phyloP scores from a whole-genome alignment of 2,329 filamentous ascomycete genomes.

The Xylaria sp. region DNA sequence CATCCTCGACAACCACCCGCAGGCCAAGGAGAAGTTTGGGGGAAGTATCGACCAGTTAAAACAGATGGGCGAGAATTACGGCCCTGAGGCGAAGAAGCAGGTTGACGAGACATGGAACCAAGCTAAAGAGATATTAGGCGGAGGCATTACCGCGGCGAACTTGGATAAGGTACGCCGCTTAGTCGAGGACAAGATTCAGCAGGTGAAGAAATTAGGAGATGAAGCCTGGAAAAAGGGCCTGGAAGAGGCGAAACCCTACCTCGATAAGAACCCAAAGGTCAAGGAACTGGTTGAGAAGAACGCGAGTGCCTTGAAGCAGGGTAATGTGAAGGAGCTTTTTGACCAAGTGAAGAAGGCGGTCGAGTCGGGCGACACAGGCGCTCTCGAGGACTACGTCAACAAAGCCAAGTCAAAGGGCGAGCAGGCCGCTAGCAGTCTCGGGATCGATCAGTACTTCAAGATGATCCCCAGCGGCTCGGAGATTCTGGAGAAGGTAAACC shows the following conservation, averaged over 20 bases:
- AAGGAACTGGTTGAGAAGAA: constrained; percentile 80
- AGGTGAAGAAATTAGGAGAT: constrained; percentile 74
- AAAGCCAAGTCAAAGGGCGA: constrained; percentile 67
- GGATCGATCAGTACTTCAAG: constrained; percentile 71
- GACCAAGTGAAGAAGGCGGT: constrained; percentile 70
- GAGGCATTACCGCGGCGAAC: constrained; percentile 66
- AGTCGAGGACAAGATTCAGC: constrained; percentile 75
- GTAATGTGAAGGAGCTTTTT: constrained; percentile 72
- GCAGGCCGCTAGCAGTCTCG: constrained; percentile 53
- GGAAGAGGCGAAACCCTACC: constrained; percentile 75
- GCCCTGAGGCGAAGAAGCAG: constrained; percentile 81
- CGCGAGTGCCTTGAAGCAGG: constrained; percentile 72
- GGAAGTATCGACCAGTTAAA: constrained; percentile 75
- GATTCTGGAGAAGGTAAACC: constrained; percentile 72
- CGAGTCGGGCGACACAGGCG: constrained; percentile 68
- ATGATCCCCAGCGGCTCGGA: constrained; percentile 73
- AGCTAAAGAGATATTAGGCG: constrained; percentile 70
- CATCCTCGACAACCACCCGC: constrained; percentile 78
- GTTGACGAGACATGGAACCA: constrained; percentile 77
- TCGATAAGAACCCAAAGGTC: constrained; percentile 81
- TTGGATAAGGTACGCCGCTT: constrained; percentile 69
- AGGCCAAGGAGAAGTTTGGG: constrained; percentile 77
- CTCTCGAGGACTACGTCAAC: constrained; percentile 71
- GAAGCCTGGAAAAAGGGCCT: constrained; percentile 78
- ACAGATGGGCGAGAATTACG: constrained; percentile 74